Base-by-base conservation (phyloP, 106 monocot species). In the Dendrobium huoshanense region DNA sequence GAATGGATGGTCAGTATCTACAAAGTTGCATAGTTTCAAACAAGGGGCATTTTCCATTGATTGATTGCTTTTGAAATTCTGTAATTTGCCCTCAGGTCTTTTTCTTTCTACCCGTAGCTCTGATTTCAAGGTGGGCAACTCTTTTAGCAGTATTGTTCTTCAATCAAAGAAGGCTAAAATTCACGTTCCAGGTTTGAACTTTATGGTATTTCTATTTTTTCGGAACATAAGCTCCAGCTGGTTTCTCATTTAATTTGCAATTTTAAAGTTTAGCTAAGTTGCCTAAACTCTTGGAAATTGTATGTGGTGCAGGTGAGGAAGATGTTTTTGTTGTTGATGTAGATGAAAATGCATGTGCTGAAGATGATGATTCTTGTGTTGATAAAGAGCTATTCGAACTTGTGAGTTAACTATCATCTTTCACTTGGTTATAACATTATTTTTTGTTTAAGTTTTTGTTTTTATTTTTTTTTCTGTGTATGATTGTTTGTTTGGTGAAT, bases 331-430 rank as follows among this genome's bases (percentile, higher is more conserved):
- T 93, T 73, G 40, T 85, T 80, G 75, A 59, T 45, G 31, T 95
- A 19, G 92, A 99, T 82, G 92, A 93, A 77, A 75, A 84, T 79
- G 77, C 79, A 41, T 79, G 76, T 72, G 61, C 70, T 72, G 84
- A 86, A 41, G 88, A 87, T 82, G 82, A 82, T 85, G 79, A 81
- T 10, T 80, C 83, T 78, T 88, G 87, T 65, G 16, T 88, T 75
- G 88, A 84, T 76, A 80, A 87, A 77, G 95, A 95, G 78, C 89
- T 99, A 54, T 24, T 37, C 9, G 77, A 88, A 82, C 89, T 99
- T 83, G 95, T 99, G 91, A 87, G 92, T 75, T 54, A 31, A 43
- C 2, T 61, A 1, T 24, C 19, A 76, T 58, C 18, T 4, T 76
- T 49, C 0, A 25, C 11, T 24, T 3, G 37, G 44, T 48, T 44